Conservation (phyloP, 306 rosid species). For the Pterocarpus santalinus region DNA sequence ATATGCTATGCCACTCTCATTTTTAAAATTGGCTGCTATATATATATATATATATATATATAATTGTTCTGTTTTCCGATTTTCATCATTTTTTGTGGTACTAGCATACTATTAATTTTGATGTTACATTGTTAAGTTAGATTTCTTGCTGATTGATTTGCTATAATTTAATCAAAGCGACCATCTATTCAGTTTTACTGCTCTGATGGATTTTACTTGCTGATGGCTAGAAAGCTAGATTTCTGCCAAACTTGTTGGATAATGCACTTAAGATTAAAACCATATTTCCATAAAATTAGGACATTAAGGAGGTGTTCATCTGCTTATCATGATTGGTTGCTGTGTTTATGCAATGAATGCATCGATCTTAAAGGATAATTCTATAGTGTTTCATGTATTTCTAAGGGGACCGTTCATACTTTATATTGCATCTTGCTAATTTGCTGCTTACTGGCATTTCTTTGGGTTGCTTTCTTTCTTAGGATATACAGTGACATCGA, state of each 20-base stretch:
- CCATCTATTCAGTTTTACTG: background rate
- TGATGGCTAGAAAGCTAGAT: background rate
- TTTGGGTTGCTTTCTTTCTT: background rate
- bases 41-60: too few species aligned
- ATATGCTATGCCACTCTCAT: background rate
- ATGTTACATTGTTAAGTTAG: background rate
- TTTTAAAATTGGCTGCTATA: background rate
- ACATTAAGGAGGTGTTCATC: background rate
- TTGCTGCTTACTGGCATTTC: background rate
- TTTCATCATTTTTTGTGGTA: background rate
- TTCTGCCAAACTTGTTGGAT: background rate
- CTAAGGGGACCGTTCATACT: background rate
- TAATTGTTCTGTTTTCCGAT: background rate
- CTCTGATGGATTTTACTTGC: background rate
- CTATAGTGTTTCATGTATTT: background rate
- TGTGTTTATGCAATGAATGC: background rate
- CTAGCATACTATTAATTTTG: background rate
- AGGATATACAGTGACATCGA: background rate
- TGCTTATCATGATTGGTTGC: conserved; percentile 6
- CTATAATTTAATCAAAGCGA: background rate
- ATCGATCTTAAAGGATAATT: background rate
- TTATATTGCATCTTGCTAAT: conserved; percentile 4
- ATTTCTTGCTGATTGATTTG: background rate
- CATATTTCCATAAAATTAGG: background rate
- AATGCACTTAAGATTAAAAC: background rate